Conservation (phyloP, 2,329 filamentous ascomycete genomes). For the Verticillium isaacii region DNA sequence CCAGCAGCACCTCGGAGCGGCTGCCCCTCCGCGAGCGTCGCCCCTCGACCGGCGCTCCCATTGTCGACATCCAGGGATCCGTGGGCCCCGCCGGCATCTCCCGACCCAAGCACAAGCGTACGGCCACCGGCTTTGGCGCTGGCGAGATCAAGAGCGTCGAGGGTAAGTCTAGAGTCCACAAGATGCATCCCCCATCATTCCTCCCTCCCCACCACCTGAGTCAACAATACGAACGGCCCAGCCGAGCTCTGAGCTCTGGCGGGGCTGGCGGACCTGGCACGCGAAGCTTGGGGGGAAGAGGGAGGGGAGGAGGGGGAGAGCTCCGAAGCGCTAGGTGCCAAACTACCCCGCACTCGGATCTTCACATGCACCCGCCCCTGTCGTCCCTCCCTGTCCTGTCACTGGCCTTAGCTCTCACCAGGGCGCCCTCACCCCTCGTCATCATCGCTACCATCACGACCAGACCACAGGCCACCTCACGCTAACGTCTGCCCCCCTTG, state of each 20-base stretch:
- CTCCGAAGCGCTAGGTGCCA: background rate
- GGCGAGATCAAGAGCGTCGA: constrained; percentile 92
- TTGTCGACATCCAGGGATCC: constrained; percentile 80
- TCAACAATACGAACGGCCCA: constrained; percentile 2
- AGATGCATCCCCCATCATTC: too few species aligned
- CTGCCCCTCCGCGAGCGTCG: constrained; percentile 66
- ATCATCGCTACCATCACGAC: background rate
- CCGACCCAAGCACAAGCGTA: constrained; percentile 93
- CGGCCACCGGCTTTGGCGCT: constrained; percentile 89
- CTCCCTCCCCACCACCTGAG: background rate
- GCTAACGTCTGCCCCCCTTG: constrained; percentile 1
- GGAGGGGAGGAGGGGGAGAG: background rate
- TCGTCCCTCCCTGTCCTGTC: background rate
- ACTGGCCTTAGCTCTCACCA: background rate
- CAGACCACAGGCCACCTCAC: background rate
- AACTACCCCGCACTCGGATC: background rate
- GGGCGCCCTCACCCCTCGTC: background rate
- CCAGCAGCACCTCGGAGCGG: constrained; percentile 19
- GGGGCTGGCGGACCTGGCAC: constrained; percentile 9
- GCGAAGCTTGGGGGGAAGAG: constrained; percentile 4
- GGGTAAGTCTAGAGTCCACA: constrained; percentile 45
- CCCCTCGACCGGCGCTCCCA: constrained; percentile 75
- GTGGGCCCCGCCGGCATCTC: constrained; percentile 81
- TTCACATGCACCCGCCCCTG: background rate
- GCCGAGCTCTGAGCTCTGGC: constrained; percentile 5